Evolutionary conservation across 1,284 basidiomycete genomes (phyloP), one percentile per base, ranked within the genome.

Genomic region (Mycosarcoma mackinlayi): DNA sequence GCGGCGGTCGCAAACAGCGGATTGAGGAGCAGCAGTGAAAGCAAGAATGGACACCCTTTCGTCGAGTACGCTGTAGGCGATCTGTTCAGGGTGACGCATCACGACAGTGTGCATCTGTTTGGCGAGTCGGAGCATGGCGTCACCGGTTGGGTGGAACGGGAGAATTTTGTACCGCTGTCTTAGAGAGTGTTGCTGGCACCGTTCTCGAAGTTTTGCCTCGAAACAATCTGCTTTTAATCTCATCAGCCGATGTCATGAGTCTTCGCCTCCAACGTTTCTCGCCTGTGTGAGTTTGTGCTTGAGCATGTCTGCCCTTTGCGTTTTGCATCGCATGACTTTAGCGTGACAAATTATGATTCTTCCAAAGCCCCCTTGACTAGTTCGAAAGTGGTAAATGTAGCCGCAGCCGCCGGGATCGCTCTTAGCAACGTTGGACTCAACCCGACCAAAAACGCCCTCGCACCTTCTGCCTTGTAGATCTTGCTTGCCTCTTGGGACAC

Each of bases 321-420:
- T 42, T 34, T 41, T 16, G 31, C 21, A 30, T 10, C 25, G 6
- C 14, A 28, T 7, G 31, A 8, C 13, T 30, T 18, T 8, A 7
- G 5, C 25, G 13, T 23, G 7, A 7, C 25, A 6, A 9, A 4
- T 31, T 39, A 52, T 31, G 37, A 18, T 28, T 40, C 28, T 13
- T 73, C 57, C 9, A 75, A 33, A 2, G 61, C 62, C 6, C 48
- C 40, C 31, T 76, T 76, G 24, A 73, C 75, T 11, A 77, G 49
- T 38, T 77, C 75, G 25, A 73, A 77, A 2, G 73, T 75, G 5
- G 73, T 76, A 31, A 77, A 77, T 0, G 75, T 77, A 19, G 75
- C 73, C 2, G 71, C 75, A 1, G 75, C 75, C 4, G 75, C 75
- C 0, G 75, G 75, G n/a, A 77, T 65, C 5, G 75, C 66, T n/a